Evolutionary conservation across 2,329 filamentous ascomycete genomes (phyloP), one percentile per base, ranked within the genome.

Genomic region (Cryphonectria radicalis): DNA sequence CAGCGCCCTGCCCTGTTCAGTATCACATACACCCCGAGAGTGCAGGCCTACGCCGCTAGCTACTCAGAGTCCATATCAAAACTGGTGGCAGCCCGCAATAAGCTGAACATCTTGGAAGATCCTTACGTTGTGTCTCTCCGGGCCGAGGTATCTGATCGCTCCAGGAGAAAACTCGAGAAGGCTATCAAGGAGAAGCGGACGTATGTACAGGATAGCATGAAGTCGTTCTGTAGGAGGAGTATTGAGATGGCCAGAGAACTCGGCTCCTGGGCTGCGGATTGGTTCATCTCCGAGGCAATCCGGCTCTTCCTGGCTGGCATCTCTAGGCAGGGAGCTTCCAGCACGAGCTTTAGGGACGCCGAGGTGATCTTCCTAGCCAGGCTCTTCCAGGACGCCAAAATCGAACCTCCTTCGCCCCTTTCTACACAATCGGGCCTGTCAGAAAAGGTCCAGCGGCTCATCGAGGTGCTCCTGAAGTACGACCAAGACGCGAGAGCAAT

Each of bases 231-330:
- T 60, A 81, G 82, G 2, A 88, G 86, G 43, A 83, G 86, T 17
- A 63, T 73, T 0, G 83, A 85, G 19, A 83, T 94, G 1, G 83
- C 82, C 32, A 74, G 77, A 3, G 86, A 92, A 63, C 83, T 94
- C 4, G 93, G 93, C 0, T 74, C 83, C 1, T 95, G 91, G 91
- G 91, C 91, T 1, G 86, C 87, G 0, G 90, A 94, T 65, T 87
- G 86, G 66, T 94, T 90, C 76, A 87, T 94, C 35, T 80, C 80
- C 67, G 82, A 82, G 53, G 84, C 86, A 4, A 81, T 89, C 13
- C 78, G 73, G 1, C 75, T 77, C 62, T 80, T 82, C 67, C 67
- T 75, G 74, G 60, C 60, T 77, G 70, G 70, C 74, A 66, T 74
- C 65, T 7, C 57, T 66, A 14, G 68, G 43, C 7, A 73, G 75